A percentile compares a stretch with the other conserved stretches of the same genome.
These are phyloP conservation scores for Oryza meyeriana DNA, from an alignment of 176 grass and related monocot species.

Conservation along the genomic window DNA sequence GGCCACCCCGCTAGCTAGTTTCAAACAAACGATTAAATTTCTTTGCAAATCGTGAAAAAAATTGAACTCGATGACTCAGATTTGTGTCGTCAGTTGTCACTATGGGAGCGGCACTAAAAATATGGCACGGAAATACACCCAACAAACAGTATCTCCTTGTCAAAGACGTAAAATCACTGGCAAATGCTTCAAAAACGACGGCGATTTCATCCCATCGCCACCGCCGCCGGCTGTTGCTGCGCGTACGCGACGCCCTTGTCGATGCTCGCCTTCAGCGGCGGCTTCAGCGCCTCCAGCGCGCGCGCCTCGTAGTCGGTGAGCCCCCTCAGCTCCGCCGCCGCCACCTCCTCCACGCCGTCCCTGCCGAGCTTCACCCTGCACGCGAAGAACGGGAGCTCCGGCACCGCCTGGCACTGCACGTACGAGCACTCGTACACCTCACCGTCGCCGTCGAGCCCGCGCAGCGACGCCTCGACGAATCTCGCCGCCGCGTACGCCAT, in stretches of 20 bases:
- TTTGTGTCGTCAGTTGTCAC: not conserved
- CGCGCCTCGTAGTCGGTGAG: slow-evolving; percentile 40
- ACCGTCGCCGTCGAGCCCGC: slow-evolving; percentile 34
- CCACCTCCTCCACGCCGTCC: slow-evolving; percentile 46
- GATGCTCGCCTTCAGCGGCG: slow-evolving; percentile 49
- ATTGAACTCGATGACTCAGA: no score
- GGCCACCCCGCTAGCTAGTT: no score
- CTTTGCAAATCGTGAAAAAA: no score
- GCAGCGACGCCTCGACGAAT: slow-evolving; percentile 47
- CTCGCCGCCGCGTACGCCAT: slow-evolving; percentile 55
- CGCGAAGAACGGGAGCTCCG: slow-evolving; percentile 62
- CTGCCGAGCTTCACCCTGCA: slow-evolving; percentile 41
- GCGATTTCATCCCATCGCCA: not conserved
- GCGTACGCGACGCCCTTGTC: slow-evolving; percentile 48
- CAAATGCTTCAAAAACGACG: no score
- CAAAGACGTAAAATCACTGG: no score
- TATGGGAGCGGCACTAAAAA: not conserved
- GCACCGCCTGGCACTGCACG: slow-evolving; percentile 42
- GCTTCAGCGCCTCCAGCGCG: slow-evolving; percentile 42
- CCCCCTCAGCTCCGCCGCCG: slow-evolving; percentile 31
- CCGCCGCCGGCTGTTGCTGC: slow-evolving; percentile 17
- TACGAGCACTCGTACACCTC: slow-evolving; percentile 53
- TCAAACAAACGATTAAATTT: no score
- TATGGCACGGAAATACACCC: not conserved
- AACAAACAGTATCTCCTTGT: no score